Base-by-base conservation (phyloP, 768 basidiomycete species). In the Thelephora ganbajun region DNA sequence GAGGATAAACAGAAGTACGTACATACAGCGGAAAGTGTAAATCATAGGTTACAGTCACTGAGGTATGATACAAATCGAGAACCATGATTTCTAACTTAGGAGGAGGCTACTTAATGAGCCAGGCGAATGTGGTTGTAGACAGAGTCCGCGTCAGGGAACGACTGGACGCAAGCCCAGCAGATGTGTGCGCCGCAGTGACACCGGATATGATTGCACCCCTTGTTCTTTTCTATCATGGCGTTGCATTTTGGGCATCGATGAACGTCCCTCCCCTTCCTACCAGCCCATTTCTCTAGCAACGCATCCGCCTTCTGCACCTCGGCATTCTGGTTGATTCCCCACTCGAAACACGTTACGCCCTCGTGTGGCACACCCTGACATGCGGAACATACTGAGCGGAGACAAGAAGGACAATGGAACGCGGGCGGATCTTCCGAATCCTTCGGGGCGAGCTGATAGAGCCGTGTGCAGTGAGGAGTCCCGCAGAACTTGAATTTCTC, bases 131-230 rank as follows among this genome's bases (percentile, higher is more conserved):
- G 73, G 0, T 7, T 1, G 42, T 70, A 69, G 13, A 70, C 55
- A 0, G 26, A 30, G 26, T 30, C 26, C 9, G 30, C 48, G 0
- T 2, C 16, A 0, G 49, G 50, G 43, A 78, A 79, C 4, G 63
- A 44, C 6, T 59, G 59, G 63, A 75, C 58, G 48, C 79, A 80
- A 6, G 60, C 59, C 79, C 75, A 77, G 50, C 74, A 76, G 20
- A 76, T 66, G 54, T 79, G 74, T 9, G 66, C 66, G 2, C 69
- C 68, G 53, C 76, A 77, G 46, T 48, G 61, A 56, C 76, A 79
- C 1, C 55, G 50, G 61, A 77, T 69, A 55, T 76, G 76, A 56
- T 77, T 75, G 58, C 76, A 79, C 0, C 76, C 76, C 20, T 63
- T 70, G 4, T 51, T 65, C 56, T 75, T 77, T 56, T 74, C 64